Evolutionary conservation across 352 stramenopile species (phyloP).

Genomic region (Pythium pyrilobum): DNA sequence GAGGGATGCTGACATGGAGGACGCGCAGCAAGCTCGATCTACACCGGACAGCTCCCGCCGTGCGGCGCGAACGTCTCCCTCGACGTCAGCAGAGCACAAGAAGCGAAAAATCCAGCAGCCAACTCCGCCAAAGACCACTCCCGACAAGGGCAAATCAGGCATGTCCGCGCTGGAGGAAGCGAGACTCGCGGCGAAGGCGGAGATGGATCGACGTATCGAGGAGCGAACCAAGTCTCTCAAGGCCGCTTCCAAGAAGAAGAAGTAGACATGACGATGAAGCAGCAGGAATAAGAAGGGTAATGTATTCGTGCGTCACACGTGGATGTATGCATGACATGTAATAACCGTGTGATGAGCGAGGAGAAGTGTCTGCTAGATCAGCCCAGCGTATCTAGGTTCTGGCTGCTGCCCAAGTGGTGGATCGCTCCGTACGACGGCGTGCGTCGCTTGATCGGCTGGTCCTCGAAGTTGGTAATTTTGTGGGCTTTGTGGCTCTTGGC

Average conservation of each 20-base stretch:
- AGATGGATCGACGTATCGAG: conserved; percentile 64
- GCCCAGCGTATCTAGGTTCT: conserved; percentile 9
- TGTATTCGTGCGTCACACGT: conserved; percentile 7
- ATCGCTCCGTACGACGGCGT: conserved; percentile 19
- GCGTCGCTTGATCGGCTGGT: conserved; percentile 9
- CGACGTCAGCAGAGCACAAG: conserved; percentile 28
- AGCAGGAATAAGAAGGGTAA: neutral
- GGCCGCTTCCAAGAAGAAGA: conserved; percentile 59
- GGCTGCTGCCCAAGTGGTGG: conserved; percentile 14
- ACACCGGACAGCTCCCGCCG: neutral
- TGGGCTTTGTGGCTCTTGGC: conserved; percentile 13
- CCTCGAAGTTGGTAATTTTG: conserved; percentile 1
- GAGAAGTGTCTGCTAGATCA: neutral
- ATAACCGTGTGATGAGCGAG: neutral
- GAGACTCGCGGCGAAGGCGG: conserved; percentile 60
- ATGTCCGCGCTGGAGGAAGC: conserved; percentile 41
- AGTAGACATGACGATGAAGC: conserved; percentile 20
- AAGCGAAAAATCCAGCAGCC: conserved; percentile 42
- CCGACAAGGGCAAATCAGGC: conserved; percentile 3
- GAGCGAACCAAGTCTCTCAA: conserved; percentile 50
- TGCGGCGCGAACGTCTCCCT: conserved; percentile 2
- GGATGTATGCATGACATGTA: neutral
- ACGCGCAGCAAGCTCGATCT: conserved; percentile 19
- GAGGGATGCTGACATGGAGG: conserved; percentile 59
- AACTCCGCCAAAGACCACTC: conserved; percentile 19